These are phyloP conservation scores for Fomitopsis pinicola DNA, from an alignment of 1,284 basidiomycete species.

Conservation along the genomic window DNA sequence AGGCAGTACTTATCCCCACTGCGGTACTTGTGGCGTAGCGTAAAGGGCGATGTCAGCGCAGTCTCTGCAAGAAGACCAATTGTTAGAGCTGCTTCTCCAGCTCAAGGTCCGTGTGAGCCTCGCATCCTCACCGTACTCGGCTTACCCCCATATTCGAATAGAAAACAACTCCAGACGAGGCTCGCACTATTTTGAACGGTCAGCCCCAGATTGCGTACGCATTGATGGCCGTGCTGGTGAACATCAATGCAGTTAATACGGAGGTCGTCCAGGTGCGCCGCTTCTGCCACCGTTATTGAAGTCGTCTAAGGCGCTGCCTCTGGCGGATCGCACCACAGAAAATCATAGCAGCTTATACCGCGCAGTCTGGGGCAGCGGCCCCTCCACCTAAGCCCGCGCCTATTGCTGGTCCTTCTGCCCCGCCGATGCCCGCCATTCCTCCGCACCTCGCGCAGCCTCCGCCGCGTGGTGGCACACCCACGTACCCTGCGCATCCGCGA, in stretches of 20 bases:
- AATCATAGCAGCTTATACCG: constrained; percentile 18
- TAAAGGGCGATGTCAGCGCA: constrained; percentile 16
- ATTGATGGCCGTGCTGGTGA: constrained; percentile 69
- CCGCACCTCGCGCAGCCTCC: constrained; percentile 37
- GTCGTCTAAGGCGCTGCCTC: background rate
- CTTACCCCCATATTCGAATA: constrained; percentile 20
- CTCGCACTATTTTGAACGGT: constrained; percentile 59
- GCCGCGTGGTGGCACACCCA: constrained; percentile 22
- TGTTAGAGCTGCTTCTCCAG: constrained; percentile 62
- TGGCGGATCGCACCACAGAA: constrained; percentile 11
- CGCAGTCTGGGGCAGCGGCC: constrained; percentile 11
- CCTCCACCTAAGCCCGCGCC: constrained; percentile 19
- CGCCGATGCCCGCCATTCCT: constrained; percentile 26
- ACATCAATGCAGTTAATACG: constrained; percentile 66
- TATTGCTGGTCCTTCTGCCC: constrained; percentile 18
- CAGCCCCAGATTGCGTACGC: constrained; percentile 75
- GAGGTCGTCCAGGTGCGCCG: constrained; percentile 62
- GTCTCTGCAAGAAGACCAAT: constrained; percentile 48
- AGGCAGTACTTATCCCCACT: too few relatives aligned
- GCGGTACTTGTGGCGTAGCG: background rate
- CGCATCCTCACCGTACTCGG: background rate
- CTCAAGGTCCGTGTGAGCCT: constrained; percentile 45
- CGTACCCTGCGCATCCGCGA: constrained; percentile 26
- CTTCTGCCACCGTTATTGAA: background rate
- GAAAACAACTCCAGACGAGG: constrained; percentile 72